phyloP scores from a whole-genome alignment of 306 rosid genomes.

The Datisca glomerata region DNA sequence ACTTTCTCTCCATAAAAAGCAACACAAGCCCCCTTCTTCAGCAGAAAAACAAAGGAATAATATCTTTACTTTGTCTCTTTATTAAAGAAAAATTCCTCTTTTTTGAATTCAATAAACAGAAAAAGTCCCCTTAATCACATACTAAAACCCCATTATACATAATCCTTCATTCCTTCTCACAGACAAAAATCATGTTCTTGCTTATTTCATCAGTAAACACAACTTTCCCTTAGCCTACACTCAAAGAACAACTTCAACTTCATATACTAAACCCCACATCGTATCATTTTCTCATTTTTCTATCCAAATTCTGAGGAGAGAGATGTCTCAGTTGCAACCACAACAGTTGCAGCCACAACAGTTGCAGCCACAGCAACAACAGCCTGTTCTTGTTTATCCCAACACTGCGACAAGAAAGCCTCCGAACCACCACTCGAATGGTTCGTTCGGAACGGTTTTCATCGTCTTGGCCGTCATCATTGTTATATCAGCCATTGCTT shows the following conservation, averaged over 20 bases:
- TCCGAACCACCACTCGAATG: constrained; percentile 56
- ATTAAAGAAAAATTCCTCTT: constrained; percentile 37
- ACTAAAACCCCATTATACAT: no score
- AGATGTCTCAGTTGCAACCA: constrained; percentile 37
- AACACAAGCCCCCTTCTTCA: constrained; percentile 16
- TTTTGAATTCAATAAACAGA: constrained; percentile 19
- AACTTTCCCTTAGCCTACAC: constrained; percentile 31
- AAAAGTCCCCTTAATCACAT: constrained; percentile 14
- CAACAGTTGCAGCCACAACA: constrained; percentile 34
- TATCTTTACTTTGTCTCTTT: constrained; percentile 41
- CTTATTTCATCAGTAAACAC: constrained; percentile 29
- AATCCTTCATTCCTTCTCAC: constrained; percentile 17
- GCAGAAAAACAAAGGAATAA: constrained; percentile 21
- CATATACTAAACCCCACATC: no score
- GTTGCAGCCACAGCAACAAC: constrained; percentile 30
- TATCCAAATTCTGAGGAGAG: no score
- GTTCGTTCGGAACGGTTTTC: constrained; percentile 81
- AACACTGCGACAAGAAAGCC: constrained; percentile 10
- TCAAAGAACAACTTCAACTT: constrained; percentile 47
- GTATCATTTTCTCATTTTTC: no score
- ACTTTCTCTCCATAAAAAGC: constrained; percentile 50
- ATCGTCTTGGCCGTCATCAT: constrained; percentile 64
- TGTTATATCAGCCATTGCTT: constrained; percentile 57
- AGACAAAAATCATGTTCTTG: constrained; percentile 17
- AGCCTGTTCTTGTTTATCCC: constrained; percentile 56